Percentiles rank a stretch among this genome's conserved stretches.
Evolutionary conservation across 768 basidiomycete species (phyloP).

Genomic region (Lepiota brunneoincarnata): DNA sequence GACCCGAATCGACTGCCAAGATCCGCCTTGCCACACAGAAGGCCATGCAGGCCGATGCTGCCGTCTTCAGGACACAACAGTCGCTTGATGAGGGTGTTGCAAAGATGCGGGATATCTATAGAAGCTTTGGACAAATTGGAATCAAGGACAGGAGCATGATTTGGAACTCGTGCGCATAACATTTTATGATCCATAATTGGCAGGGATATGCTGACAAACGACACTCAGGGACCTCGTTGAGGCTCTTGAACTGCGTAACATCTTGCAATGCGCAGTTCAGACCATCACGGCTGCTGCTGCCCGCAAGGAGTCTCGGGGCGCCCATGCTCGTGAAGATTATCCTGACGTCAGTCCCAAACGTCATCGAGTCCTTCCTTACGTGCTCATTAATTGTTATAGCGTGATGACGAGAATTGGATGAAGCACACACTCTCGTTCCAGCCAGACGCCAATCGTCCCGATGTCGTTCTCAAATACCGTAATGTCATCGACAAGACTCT

Average conservation of each 20-base stretch:
- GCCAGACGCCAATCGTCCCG: conserved; percentile 66
- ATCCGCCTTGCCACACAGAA: conserved; percentile 97
- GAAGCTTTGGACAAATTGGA: conserved; percentile 85
- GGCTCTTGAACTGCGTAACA: conserved; percentile 94
- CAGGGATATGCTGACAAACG: conserved; percentile 4
- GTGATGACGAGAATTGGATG: conserved; percentile 95
- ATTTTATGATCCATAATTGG: not conserved
- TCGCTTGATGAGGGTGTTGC: conserved; percentile 90
- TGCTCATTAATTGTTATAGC: conserved; percentile 27
- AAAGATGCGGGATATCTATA: conserved; percentile 84
- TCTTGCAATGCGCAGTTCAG: conserved; percentile 93
- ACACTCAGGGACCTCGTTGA: conserved; percentile 86
- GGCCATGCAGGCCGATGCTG: conserved; percentile 97
- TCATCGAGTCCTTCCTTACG: too few relatives aligned
- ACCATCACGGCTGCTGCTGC: conserved; percentile 92
- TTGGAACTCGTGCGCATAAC: conserved; percentile 87
- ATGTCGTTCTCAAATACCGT: conserved; percentile 90
- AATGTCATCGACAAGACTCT: conserved; percentile 81
- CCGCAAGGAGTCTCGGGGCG: conserved; percentile 96
- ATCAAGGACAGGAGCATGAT: conserved; percentile 99
- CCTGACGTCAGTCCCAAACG: conserved; percentile 47
- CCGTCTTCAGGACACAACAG: conserved; percentile 93
- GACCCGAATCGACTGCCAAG: conserved; percentile 82
- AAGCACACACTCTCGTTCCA: conserved; percentile 95
- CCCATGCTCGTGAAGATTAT: conserved; percentile 97